Conservation (phyloP, 257 asterid species). For the Salvia rosmarinus region DNA sequence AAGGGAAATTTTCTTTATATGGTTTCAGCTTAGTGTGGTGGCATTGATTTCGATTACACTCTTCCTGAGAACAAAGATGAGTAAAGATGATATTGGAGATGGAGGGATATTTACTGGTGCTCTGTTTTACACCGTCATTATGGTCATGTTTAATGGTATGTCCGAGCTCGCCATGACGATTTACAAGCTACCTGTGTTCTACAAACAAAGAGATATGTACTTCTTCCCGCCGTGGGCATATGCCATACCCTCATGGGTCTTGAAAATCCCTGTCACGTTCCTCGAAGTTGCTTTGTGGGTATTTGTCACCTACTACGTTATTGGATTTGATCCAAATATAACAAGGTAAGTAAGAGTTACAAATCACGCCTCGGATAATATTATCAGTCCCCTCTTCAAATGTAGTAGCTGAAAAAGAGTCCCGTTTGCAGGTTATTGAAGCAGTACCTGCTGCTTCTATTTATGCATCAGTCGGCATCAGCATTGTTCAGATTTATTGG, state of each 20-base stretch:
- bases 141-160: conserved; percentile 64
- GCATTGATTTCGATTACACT: conserved; percentile 44
- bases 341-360: conserved; percentile 53
- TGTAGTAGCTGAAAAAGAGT: background rate
- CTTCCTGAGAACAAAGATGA: conserved; percentile 59
- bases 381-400: background rate
- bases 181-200: conserved; percentile 69
- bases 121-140: conserved; percentile 48
- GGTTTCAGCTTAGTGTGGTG: conserved; percentile 50
- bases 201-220: conserved; percentile 63
- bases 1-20: background rate
- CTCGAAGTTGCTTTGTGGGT: conserved; percentile 62
- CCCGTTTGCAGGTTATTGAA: conserved; percentile 47
- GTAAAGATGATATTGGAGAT: conserved; percentile 34
- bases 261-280: conserved; percentile 56
- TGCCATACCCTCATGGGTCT: conserved; percentile 64
- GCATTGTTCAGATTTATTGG: conserved; percentile 65
- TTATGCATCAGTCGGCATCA: conserved; percentile 51
- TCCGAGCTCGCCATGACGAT: conserved; percentile 62
- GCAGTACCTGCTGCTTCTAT: conserved; percentile 56
- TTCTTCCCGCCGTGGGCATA: conserved; percentile 72
- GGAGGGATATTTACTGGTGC: conserved; percentile 65
- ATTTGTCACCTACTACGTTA: conserved; percentile 60
- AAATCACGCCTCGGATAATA: background rate
- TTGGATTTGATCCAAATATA: conserved; percentile 72